Evolutionary conservation across 2,329 filamentous ascomycete species (phyloP).

Genomic region (Claviceps capensis): DNA sequence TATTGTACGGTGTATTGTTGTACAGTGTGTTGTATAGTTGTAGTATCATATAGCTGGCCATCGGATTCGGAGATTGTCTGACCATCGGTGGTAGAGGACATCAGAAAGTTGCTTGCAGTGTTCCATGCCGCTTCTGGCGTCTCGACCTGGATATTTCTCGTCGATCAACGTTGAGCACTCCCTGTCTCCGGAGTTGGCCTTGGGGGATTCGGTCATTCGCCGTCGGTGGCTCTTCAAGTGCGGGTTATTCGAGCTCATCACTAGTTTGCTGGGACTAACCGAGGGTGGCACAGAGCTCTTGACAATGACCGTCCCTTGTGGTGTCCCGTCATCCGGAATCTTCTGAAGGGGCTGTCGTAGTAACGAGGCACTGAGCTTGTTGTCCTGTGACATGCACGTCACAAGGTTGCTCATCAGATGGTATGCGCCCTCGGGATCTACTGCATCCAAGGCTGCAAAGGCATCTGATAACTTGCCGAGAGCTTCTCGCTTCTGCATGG

Average conservation of each 20-base stretch:
- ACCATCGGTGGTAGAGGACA: constrained; percentile 83
- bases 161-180: constrained; percentile 34
- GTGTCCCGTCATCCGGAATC: constrained; percentile 29
- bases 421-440: constrained; percentile 84
- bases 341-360: constrained; percentile 28
- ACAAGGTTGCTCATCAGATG: constrained; percentile 69
- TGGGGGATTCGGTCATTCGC: constrained; percentile 36
- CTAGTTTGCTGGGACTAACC: constrained; percentile 46
- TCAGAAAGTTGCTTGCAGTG: constrained; percentile 82
- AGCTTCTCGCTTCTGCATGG: constrained; percentile 60
- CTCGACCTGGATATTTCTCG: constrained; percentile 40
- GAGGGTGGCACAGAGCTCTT: constrained; percentile 33
- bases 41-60: constrained; percentile 38
- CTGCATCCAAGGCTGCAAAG: constrained; percentile 68
- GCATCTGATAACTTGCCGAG: constrained; percentile 74
- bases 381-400: constrained; percentile 56
- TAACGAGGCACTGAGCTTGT: constrained; percentile 44
- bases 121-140: constrained; percentile 63
- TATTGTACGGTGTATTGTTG: not conserved
- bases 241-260: constrained; percentile 71
- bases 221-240: constrained; percentile 68
- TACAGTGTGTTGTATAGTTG: not conserved
- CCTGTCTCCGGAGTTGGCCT: constrained; percentile 26
- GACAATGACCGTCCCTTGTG: constrained; percentile 43
- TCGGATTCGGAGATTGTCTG: constrained; percentile 61